Evolutionary conservation across 192 early-diverging fungal species (phyloP).

Genomic region (Entomortierella beljakovae): DNA sequence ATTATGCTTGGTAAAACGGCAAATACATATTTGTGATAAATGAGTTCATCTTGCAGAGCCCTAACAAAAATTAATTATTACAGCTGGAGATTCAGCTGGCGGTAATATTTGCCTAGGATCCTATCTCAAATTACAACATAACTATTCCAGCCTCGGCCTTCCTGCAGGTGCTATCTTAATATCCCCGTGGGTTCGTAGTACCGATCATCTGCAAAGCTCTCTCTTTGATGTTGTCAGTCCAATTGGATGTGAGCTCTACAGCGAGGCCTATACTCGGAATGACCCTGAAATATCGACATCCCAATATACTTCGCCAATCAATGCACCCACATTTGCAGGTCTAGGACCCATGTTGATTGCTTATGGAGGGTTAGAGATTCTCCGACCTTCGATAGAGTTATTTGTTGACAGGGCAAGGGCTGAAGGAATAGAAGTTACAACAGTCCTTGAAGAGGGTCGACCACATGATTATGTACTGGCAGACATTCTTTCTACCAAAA

Average conservation of each 20-base stretch:
- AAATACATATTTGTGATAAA: not conserved
- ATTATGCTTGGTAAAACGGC: conserved; percentile 40
- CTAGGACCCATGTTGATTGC: conserved; percentile 22
- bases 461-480: conserved; percentile 32
- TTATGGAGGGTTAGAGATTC: conserved; percentile 35
- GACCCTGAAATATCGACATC: not conserved
- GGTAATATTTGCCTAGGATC: conserved; percentile 29
- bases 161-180: conserved; percentile 23
- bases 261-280: conserved; percentile 23
- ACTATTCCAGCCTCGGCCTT: conserved; percentile 3
- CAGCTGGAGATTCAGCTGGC: conserved; percentile 42
- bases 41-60: not conserved
- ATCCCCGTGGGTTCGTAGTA: conserved; percentile 30
- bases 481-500: conserved; percentile 20
- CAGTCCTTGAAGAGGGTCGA: conserved; percentile 14
- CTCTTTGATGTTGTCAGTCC: conserved; percentile 31
- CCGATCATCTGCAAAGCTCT: conserved; percentile 11
- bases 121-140: conserved; percentile 24
- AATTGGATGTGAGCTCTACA: conserved; percentile 19
- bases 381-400: conserved; percentile 26
- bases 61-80: not conserved
- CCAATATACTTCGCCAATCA: conserved; percentile 18
- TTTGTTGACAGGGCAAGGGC: conserved; percentile 28
- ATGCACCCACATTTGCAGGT: conserved; percentile 5
- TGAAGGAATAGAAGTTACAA: conserved; percentile 20